Evolutionary conservation across 2,329 filamentous ascomycete species (phyloP).

Genomic region (Colletotrichum sublineola): DNA sequence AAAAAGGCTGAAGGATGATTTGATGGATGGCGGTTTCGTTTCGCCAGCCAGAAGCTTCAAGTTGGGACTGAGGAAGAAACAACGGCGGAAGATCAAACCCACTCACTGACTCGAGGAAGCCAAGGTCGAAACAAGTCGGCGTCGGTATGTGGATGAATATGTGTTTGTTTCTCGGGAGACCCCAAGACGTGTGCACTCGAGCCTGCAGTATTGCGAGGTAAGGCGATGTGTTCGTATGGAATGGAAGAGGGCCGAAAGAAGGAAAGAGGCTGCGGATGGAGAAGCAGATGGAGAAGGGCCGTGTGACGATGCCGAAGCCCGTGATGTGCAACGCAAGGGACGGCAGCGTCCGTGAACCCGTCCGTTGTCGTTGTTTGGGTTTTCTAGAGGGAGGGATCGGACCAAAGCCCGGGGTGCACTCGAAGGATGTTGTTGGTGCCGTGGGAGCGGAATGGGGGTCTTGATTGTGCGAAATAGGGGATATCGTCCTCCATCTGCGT

Average conservation of each 20-base stretch:
- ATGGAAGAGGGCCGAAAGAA: constrained; percentile 14
- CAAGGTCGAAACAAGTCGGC: not conserved
- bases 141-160: not conserved
- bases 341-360: constrained; percentile 20
- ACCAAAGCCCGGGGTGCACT: constrained; percentile 2
- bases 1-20: not conserved
- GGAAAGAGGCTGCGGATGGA: not conserved
- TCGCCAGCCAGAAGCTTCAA: not conserved
- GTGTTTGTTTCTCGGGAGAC: constrained; percentile 10
- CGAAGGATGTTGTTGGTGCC: not conserved
- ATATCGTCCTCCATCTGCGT: not conserved
- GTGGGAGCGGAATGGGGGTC: not conserved
- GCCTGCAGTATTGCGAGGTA: not conserved
- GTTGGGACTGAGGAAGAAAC: constrained; percentile 11
- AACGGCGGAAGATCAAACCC: constrained; percentile 4
- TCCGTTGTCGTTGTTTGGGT: constrained; percentile 3
- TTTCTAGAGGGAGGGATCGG: not conserved
- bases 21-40: not conserved
- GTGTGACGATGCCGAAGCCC: constrained; percentile 1
- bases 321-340: constrained; percentile 7
- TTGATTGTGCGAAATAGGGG: too few relatives aligned
- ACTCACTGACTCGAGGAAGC: not conserved
- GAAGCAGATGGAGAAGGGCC: not conserved
- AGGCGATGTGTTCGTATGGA: constrained; percentile 6
- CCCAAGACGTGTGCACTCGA: not conserved